These are phyloP conservation scores for Anethum foeniculum DNA, from an alignment of 140 eudicot genomes.

Conservation along the genomic window DNA sequence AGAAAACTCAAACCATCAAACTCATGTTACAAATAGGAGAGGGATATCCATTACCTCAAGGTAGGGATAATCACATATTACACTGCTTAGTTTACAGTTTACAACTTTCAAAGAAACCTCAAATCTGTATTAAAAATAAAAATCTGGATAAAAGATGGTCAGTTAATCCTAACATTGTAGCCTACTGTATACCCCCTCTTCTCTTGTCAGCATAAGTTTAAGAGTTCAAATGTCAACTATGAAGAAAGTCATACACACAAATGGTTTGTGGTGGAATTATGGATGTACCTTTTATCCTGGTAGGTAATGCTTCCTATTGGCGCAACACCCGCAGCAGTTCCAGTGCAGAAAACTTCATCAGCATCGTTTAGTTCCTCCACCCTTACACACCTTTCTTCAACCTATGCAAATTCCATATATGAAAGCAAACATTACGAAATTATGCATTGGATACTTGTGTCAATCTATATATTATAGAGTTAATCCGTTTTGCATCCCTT, in stretches of 20 bases:
- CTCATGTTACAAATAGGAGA: not conserved
- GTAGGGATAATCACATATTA: too few species aligned
- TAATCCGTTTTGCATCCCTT: too few species aligned
- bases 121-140: too few species aligned
- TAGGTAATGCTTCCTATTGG: constrained; percentile 74
- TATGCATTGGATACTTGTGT: too few species aligned
- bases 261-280: not conserved
- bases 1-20: not conserved
- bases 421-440: not conserved
- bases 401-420: constrained; percentile 25
- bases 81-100: too few species aligned
- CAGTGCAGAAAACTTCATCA: constrained; percentile 86
- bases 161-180: not conserved
- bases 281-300: constrained; percentile 45
- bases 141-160: not conserved
- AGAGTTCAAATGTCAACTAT: not conserved
- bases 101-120: not conserved
- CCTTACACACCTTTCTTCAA: constrained; percentile 51
- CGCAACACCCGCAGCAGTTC: constrained; percentile 88
- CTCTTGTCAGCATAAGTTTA: not conserved
- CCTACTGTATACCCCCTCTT: not conserved
- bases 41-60: not conserved
- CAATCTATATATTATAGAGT: too few species aligned
- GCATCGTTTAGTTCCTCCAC: constrained; percentile 67
- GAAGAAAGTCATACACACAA: not conserved